Evolutionary conservation across 306 rosid genomes (phyloP), one percentile per base, ranked within the genome.

Genomic region (Sicyos baderoa): DNA sequence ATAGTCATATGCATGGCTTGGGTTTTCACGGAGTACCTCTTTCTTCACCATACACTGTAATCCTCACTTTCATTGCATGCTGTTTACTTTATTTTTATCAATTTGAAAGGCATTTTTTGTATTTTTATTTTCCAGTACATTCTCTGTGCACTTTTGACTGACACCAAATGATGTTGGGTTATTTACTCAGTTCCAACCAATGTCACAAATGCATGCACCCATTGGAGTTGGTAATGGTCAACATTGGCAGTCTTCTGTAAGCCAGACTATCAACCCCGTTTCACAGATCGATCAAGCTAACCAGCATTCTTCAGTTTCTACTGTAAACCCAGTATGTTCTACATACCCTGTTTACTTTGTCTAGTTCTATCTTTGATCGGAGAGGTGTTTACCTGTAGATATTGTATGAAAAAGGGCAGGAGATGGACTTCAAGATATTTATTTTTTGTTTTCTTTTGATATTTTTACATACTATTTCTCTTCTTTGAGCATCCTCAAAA

Each of bases 1-100:
- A 72, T 68, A 86, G 85, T 81, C 95, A 85, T 71, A 88, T 93
- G 91, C 88, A 86, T 78, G 85, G 91, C 65, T 62, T 87, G 78
- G 76, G 76, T 79, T 85, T 83, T 76, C 83, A 88, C 14, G 96
- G 91, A 73, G 75, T 87, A 78, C 80, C 84, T 54, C 80, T 82
- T 59, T 82, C 89, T 75, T 80, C 93, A 70, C 82, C 96, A 74
- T 93, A 84, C 71, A 71, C 86, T 57, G 99, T 93, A 88, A 72
- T 83, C 70, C 72, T 57, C 79, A 49, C 21, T 57, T 67, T 73
- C 9, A 42, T 44, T 14, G 19, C 21, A 23, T 13, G 29, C 44
- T 40, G 47, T 29, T 44, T 58, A 47, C 56, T 72, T 58, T 8
- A 50, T 66, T 77, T 49, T 22, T 10, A 58, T 54, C 60, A 56